Percentiles rank a stretch among this genome's conserved stretches.
phyloP scores from a whole-genome alignment of 2,329 filamentous ascomycete species.

The Cytospora piceae region DNA sequence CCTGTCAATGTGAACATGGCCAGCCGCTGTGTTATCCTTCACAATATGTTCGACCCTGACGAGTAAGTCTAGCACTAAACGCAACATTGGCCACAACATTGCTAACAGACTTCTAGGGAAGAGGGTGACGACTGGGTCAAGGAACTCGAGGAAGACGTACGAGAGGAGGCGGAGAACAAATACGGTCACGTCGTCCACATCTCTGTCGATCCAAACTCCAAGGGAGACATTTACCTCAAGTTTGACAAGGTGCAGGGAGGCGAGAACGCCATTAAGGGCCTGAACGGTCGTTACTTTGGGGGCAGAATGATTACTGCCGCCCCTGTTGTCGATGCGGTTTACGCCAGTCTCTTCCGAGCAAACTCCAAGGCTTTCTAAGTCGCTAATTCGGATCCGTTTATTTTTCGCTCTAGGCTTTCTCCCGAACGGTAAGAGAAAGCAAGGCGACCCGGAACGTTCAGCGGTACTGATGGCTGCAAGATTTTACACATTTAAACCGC shows the following conservation, averaged over 20 bases:
- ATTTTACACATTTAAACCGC: slow-evolving; percentile 13
- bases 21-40: slow-evolving; percentile 89
- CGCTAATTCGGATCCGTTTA: slow-evolving; percentile 58
- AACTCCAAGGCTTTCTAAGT: slow-evolving; percentile 79
- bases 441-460: slow-evolving; percentile 25
- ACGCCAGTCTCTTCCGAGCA: slow-evolving; percentile 88
- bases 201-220: slow-evolving; percentile 87
- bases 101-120: slow-evolving; percentile 64
- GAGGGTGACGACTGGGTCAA: slow-evolving; percentile 87
- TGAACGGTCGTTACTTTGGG: slow-evolving; percentile 96
- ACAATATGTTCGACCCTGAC: slow-evolving; percentile 92
- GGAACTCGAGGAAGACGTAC: slow-evolving; percentile 91
- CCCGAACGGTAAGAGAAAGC: slow-evolving; percentile 33
- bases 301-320: slow-evolving; percentile 90
- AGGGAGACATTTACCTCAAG: slow-evolving; percentile 97
- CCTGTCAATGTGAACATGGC: slow-evolving; percentile 89
- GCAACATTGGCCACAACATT: background rate
- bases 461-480: slow-evolving; percentile 32
- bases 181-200: slow-evolving; percentile 99
- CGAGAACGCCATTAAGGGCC: slow-evolving; percentile 95
- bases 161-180: slow-evolving; percentile 88
- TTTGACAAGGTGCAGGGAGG: slow-evolving; percentile 95
- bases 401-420: slow-evolving; percentile 52
- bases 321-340: slow-evolving; percentile 97
- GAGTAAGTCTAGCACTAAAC: slow-evolving; percentile 66